Evolutionary conservation across 2,329 filamentous ascomycete genomes (phyloP).

Genomic region (Venturia pyrina): DNA sequence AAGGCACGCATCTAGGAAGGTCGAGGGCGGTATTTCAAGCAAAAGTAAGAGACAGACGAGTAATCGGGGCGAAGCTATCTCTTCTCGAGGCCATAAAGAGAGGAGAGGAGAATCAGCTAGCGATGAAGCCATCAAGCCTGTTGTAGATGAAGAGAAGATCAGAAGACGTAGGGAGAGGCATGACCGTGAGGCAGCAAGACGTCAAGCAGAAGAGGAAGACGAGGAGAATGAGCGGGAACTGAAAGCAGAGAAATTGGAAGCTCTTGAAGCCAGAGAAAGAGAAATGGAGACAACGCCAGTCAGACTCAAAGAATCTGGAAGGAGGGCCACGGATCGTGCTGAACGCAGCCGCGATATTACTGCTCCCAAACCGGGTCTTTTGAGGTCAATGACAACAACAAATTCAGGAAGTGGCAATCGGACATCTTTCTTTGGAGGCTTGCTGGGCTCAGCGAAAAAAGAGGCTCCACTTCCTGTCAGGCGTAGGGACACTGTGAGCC

Average conservation of each 20-base stretch:
- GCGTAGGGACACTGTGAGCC: neutral
- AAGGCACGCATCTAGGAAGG: neutral
- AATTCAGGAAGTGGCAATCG: neutral
- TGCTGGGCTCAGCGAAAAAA: neutral
- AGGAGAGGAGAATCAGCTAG: neutral
- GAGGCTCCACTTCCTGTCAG: neutral
- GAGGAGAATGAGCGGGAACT: neutral
- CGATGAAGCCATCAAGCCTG: neutral
- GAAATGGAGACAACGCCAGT: neutral
- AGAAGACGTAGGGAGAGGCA: conserved; percentile 1
- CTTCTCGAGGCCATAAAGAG: neutral
- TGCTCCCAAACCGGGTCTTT: conserved; percentile 6
- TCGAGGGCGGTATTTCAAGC: neutral
- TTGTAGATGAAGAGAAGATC: conserved; percentile 1
- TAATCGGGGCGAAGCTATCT: neutral
- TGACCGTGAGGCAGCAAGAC: conserved; percentile 9
- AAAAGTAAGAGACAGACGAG: neutral
- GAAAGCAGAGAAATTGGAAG: conserved; percentile 6
- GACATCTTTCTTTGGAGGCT: conserved; percentile 7
- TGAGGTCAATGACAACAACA: conserved; percentile 5
- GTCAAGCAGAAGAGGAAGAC: conserved; percentile 9
- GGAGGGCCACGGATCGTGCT: conserved; percentile 5
- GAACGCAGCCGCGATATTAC: neutral
- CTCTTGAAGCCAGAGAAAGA: conserved; percentile 1
- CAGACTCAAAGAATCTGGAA: neutral